Conservation (phyloP, 2,329 filamentous ascomycete genomes). For the Exophiala oligosperma region DNA sequence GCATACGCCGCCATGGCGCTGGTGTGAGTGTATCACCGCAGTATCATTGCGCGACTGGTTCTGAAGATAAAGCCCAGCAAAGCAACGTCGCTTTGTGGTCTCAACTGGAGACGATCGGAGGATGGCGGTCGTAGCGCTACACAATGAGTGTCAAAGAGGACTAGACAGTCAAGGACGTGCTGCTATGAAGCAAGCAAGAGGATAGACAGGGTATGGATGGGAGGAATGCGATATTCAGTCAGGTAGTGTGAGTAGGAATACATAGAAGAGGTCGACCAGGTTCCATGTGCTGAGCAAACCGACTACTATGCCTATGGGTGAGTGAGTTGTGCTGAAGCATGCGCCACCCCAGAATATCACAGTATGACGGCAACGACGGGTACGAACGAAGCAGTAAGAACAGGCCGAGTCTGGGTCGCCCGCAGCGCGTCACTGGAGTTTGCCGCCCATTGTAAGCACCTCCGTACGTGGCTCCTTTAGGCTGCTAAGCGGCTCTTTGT, state of each 20-base stretch:
- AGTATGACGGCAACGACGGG: neutral
- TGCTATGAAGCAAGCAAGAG: neutral
- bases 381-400: too few species aligned
- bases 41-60: conserved; percentile 17
- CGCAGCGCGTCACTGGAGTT: neutral
- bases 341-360: neutral
- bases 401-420: too few species aligned
- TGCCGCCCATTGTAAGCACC: neutral
- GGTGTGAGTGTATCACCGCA: conserved; percentile 14
- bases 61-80: neutral
- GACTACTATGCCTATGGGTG: neutral
- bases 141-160: neutral
- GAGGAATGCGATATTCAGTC: neutral
- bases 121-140: too few species aligned
- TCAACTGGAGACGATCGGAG: too few species aligned
- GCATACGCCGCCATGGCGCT: conserved; percentile 29
- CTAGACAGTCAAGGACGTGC: neutral
- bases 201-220: neutral
- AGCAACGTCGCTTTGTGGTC: neutral
- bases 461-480: neutral
- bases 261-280: neutral
- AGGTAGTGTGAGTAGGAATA: neutral
- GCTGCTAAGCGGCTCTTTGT: neutral
- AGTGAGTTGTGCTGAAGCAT: too few species aligned
- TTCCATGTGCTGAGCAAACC: neutral